phyloP scores from a whole-genome alignment of 208 protist species.

The Leishmania martiniquensis region DNA sequence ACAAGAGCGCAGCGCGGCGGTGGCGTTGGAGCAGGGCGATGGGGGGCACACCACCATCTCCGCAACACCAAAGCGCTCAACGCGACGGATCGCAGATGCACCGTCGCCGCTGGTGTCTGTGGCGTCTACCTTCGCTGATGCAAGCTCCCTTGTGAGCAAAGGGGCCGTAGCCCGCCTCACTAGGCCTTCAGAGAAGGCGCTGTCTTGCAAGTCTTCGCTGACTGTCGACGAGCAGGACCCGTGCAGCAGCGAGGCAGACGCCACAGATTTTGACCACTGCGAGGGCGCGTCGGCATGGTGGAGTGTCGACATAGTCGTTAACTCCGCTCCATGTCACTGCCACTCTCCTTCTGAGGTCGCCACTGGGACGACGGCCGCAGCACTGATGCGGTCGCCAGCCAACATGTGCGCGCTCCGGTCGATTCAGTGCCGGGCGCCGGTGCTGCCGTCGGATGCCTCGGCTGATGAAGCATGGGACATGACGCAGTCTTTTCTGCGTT shows the following conservation, averaged over 20 bases:
- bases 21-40: background rate
- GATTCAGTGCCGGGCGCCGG: conserved; percentile 29
- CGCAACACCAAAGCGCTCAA: background rate
- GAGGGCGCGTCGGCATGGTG: conserved; percentile 19
- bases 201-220: background rate
- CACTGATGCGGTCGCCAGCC: conserved; percentile 20
- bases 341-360: conserved; percentile 8
- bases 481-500: conserved; percentile 35
- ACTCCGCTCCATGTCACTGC: background rate
- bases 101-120: background rate
- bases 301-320: conserved; percentile 29
- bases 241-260: background rate
- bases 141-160: background rate
- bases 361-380: background rate
- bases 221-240: background rate
- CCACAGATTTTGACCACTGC: background rate
- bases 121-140: background rate
- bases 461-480: conserved; percentile 19
- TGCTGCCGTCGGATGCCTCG: conserved; percentile 27
- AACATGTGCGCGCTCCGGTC: conserved; percentile 26
- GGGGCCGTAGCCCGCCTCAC: background rate
- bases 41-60: background rate
- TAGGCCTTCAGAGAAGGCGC: background rate
- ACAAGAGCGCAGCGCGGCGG: background rate
- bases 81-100: background rate